Evolutionary conservation across 2,329 filamentous ascomycete genomes (phyloP).

Genomic region (Trichoderma semiorbis): DNA sequence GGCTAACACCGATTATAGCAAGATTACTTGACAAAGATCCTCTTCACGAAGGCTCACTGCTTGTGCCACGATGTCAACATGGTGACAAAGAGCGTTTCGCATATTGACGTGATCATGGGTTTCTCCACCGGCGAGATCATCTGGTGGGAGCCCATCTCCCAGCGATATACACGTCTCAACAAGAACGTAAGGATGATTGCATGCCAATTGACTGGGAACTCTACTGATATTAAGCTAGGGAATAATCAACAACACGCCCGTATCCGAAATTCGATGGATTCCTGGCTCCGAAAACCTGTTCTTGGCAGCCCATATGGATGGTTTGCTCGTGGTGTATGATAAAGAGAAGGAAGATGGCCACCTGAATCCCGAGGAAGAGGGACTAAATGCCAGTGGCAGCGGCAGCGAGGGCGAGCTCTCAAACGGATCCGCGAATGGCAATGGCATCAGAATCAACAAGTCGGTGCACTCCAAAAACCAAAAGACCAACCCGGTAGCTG

Average conservation of each 20-base stretch:
- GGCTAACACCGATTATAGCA: conserved; percentile 49
- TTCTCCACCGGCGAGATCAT: conserved; percentile 97
- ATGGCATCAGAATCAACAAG: conserved; percentile 71
- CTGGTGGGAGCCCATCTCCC: conserved; percentile 96
- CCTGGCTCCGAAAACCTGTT: conserved; percentile 93
- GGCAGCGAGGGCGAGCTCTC: conserved; percentile 42
- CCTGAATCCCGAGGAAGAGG: conserved; percentile 68
- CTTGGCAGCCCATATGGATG: conserved; percentile 87
- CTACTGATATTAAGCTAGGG: conserved; percentile 49
- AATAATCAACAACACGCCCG: conserved; percentile 78
- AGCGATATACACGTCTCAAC: conserved; percentile 92
- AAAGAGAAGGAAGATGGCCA: conserved; percentile 91
- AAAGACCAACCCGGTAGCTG: conserved; percentile 85
- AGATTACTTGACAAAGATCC: conserved; percentile 90
- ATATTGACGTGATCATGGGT: conserved; percentile 90
- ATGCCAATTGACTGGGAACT: not conserved
- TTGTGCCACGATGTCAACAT: conserved; percentile 91
- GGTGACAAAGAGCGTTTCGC: conserved; percentile 71
- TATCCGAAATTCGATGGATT: conserved; percentile 88
- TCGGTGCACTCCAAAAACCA: conserved; percentile 93
- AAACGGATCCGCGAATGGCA: conserved; percentile 33
- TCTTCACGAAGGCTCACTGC: conserved; percentile 95
- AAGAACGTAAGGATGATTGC: conserved; percentile 65
- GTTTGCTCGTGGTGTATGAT: conserved; percentile 88
- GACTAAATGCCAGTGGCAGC: conserved; percentile 68